phyloP scores from a whole-genome alignment of 164 flowering plant species.

The Santalum album region DNA sequence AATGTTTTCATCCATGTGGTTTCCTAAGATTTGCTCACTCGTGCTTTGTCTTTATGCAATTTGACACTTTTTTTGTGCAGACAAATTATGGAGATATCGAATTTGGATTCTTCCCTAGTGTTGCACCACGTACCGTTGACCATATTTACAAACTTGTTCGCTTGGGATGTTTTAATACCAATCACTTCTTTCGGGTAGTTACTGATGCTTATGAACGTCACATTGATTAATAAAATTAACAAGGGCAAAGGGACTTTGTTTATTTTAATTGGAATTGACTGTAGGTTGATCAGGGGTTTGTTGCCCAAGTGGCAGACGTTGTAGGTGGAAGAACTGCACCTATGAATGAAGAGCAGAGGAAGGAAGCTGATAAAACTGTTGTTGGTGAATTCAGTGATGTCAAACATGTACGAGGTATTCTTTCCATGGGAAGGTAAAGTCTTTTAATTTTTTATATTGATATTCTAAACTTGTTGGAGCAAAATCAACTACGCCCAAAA shows the following conservation, averaged over 20 bases:
- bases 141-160: constrained; percentile 94
- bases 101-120: constrained; percentile 81
- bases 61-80: constrained; percentile 27
- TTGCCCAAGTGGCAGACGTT: constrained; percentile 97
- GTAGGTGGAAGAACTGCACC: constrained; percentile 78
- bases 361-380: constrained; percentile 69
- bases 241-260: neutral
- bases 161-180: constrained; percentile 82
- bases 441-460: neutral
- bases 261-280: constrained; percentile 1
- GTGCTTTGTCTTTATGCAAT: neutral
- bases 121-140: constrained; percentile 86
- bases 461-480: neutral
- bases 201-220: neutral
- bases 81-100: constrained; percentile 92
- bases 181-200: constrained; percentile 88
- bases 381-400: constrained; percentile 89
- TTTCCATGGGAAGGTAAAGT: constrained; percentile 87
- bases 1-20: too few relatives aligned
- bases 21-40: neutral
- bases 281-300: constrained; percentile 89
- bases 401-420: constrained; percentile 86
- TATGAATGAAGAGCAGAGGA: constrained; percentile 74
- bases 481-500: too few relatives aligned
- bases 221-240: neutral